Evolutionary conservation across 2,329 filamentous ascomycete species (phyloP), one percentile per base, ranked within the genome.

Genomic region (Penicillium sp.): DNA sequence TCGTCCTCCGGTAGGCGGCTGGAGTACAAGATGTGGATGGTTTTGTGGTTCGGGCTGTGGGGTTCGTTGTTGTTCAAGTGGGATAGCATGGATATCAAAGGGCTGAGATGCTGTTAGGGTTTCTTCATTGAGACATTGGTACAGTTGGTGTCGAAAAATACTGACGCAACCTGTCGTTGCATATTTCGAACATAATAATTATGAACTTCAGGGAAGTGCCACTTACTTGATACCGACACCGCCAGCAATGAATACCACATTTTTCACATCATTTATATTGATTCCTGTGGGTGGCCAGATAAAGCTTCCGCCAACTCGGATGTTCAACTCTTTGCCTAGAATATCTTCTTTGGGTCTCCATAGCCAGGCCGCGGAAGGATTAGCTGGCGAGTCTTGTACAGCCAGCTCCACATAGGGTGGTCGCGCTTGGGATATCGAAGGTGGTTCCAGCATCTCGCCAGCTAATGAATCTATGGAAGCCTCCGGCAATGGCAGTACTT

Each of bases 301-400:
- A 65, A 96, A 96, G 61, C 84, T 86, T 0, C 91, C 91, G 1
- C 91, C 91, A 1, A 94, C 83, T 29, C 90, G 82, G 29, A 96
- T 84, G 1, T 74, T 74, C 13, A 96, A 73, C 46, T 79, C 74
- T 10, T 78, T 74, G 1, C 82, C 80, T 2, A 88, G 59, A 47
- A 94, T 85, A 10, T 83, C 72, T 1, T 75, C 65, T 2, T 65
- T 59, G 0, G 81, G 73, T 42, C 76, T 80, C 88, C 88, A 95
- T 5, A 96, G 79, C 85, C 88, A 96, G 46, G 83, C 83, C 0
- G 90, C 90, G 0, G 88, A 80, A 0, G 88, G 86, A 63, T 91
- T 95, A 1, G 76, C 74, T 0, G 86, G 84, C 1, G 88, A 88
- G 29, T 81, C 76, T 66, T 94, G 89, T 19, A 96, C 81, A 0